Base-by-base conservation (phyloP, 768 basidiomycete genomes). In the Tubosaeta sp. region DNA sequence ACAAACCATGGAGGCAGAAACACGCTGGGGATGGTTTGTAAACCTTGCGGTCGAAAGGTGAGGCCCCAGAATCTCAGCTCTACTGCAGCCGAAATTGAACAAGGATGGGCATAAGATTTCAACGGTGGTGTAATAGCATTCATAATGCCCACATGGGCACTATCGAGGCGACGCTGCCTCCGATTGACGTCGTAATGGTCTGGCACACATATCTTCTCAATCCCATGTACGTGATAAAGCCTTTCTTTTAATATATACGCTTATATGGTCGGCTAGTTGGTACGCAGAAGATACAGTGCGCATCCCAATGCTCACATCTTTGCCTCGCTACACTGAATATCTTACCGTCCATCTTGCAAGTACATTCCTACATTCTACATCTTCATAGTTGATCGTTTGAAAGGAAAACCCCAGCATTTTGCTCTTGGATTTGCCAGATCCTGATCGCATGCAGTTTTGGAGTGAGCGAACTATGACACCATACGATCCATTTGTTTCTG, bases 201-300 rank as follows among this genome's bases (percentile, higher is more conserved):
- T 72, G 72, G 67, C 73, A 73, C 31, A 57, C 72, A 6, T 72
- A 74, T 56, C 56, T 69, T 25, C 67, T 73, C 30, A 73, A 72
- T 48, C 73, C 73, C 9, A 57, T 63, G 72, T 70, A 53, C 2
- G 44, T 24, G 12, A 10, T 7, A 18, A 27, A 41, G 9, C 12
- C 10, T n/a, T 3, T 12, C n/a, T 10, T 44, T 18, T 10, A 30
- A 6, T 13, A 12, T 31, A 12, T 18, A 12, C 29, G 18, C 11
- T 44, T 2, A 29, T 11, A 35, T 38, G 27, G 21, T 16, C 3
- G 25, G n/a, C 11, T 42, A 66, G 62, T 25, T 65, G 63, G 62
- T 65, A 64, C 46, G 62, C 55, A 1, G 63, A 66, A 42, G 63
- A 65, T 27, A 59, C 48, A 0, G 6, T 25, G 0, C 61, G 52